phyloP scores from a whole-genome alignment of 495 filamentous ascomycete species.

The Xylaria sp. region DNA sequence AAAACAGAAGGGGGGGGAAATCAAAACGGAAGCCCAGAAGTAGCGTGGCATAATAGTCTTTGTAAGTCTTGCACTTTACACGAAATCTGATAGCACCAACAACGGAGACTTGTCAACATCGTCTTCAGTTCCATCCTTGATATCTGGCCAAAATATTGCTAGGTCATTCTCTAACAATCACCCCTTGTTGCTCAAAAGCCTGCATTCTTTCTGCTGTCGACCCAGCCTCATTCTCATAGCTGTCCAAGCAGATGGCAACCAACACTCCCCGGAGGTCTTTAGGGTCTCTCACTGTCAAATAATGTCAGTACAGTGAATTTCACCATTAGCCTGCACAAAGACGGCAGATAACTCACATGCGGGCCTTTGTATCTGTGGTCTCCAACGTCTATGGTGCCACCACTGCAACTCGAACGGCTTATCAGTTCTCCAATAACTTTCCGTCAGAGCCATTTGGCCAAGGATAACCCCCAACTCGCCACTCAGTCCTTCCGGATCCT shows the following conservation, averaged over 20 bases:
- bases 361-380: neutral
- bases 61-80: neutral
- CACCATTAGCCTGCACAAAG: neutral
- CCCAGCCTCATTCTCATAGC: neutral
- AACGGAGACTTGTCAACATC: neutral
- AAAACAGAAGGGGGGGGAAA: neutral
- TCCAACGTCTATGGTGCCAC: slow-evolving; percentile 19
- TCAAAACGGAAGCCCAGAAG: neutral
- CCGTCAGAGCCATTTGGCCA: slow-evolving; percentile 40
- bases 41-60: neutral
- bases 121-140: neutral
- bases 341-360: neutral
- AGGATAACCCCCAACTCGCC: slow-evolving; percentile 42
- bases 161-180: slow-evolving; percentile 6
- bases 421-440: slow-evolving; percentile 5
- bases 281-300: slow-evolving; percentile 5
- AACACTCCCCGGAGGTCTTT: slow-evolving; percentile 2
- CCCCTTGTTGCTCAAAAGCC: slow-evolving; percentile 10
- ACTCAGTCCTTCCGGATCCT: slow-evolving; percentile 32
- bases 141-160: neutral
- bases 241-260: slow-evolving; percentile 14
- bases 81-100: neutral
- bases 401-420: slow-evolving; percentile 3
- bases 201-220: neutral
- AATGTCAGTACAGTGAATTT: neutral